A percentile compares a stretch with the other conserved stretches of the same genome.
phyloP scores from a whole-genome alignment of 139 green algal species.

The Chloropicon primus region DNA sequence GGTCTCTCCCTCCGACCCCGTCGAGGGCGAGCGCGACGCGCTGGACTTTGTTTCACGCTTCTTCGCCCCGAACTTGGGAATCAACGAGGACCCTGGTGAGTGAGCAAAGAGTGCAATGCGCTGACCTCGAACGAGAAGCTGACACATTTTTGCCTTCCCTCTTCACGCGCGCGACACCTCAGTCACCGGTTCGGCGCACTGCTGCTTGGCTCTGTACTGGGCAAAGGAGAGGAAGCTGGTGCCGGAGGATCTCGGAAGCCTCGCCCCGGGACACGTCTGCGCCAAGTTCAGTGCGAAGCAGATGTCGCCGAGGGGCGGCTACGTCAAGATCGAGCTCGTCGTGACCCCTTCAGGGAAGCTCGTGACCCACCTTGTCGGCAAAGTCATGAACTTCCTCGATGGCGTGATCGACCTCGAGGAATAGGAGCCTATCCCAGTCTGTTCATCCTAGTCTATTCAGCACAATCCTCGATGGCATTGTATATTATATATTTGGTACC shows the following conservation, averaged over 20 bases:
- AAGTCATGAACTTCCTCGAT: not conserved
- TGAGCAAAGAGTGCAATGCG: no score
- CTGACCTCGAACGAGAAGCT: no score
- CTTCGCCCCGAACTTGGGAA: not conserved
- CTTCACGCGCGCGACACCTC: no score
- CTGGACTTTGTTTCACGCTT: not conserved
- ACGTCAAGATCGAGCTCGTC: not conserved
- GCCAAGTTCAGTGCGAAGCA: not conserved
- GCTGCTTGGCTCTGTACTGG: not conserved
- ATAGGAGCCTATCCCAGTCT: no score
- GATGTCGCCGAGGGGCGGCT: not conserved
- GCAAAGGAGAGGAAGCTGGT: not conserved
- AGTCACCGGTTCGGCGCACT: not conserved
- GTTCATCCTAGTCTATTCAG: no score
- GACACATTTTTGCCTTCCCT: no score
- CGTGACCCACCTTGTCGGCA: not conserved
- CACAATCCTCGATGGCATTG: no score
- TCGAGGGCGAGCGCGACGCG: not conserved
- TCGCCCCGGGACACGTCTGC: no score
- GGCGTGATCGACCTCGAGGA: not conserved
- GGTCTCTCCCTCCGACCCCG: not conserved
- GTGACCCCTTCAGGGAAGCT: not conserved
- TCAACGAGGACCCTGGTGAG: not conserved
- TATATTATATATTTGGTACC: no score
- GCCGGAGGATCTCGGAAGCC: no score